These are phyloP conservation scores for Russula olivacea DNA, from an alignment of 768 basidiomycete species.

Conservation along the genomic window DNA sequence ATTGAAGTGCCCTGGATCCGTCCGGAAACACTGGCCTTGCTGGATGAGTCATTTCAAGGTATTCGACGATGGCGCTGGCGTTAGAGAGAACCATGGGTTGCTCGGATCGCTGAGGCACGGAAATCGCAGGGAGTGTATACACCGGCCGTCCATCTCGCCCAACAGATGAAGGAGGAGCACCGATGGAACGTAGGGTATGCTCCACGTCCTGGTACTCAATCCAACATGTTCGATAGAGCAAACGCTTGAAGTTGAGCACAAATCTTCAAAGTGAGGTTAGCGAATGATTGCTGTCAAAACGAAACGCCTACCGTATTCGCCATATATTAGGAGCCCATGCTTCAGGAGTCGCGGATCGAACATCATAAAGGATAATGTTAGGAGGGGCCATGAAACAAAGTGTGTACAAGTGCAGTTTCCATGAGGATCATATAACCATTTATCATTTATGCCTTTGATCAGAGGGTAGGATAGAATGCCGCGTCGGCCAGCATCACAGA, in stretches of 20 bases:
- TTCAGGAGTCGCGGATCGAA: conserved; percentile 51
- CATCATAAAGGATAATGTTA: conserved; percentile 60
- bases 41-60: conserved; percentile 62
- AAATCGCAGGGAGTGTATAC: conserved; percentile 65
- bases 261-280: conserved; percentile 38
- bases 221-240: conserved; percentile 65
- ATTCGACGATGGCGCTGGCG: conserved; percentile 59
- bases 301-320: conserved; percentile 51
- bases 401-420: conserved; percentile 5
- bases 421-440: conserved; percentile 6
- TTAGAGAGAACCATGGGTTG: conserved; percentile 53
- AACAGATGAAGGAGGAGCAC: conserved; percentile 50
- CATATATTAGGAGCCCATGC: conserved; percentile 77
- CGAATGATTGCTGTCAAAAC: neutral
- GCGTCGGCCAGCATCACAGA: conserved; percentile 2
- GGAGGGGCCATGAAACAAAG: conserved; percentile 39
- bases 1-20: conserved; percentile 61
- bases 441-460: conserved; percentile 17
- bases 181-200: conserved; percentile 48
- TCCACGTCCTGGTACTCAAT: conserved; percentile 69
- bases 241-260: conserved; percentile 70
- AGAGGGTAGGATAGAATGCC: neutral
- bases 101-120: conserved; percentile 46
- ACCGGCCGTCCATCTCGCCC: conserved; percentile 54
- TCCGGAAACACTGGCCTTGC: conserved; percentile 67